A percentile compares a stretch with the other conserved stretches of the same genome.
phyloP scores from a whole-genome alignment of 345 rosid genomes.

The Corchorus capsularis region DNA sequence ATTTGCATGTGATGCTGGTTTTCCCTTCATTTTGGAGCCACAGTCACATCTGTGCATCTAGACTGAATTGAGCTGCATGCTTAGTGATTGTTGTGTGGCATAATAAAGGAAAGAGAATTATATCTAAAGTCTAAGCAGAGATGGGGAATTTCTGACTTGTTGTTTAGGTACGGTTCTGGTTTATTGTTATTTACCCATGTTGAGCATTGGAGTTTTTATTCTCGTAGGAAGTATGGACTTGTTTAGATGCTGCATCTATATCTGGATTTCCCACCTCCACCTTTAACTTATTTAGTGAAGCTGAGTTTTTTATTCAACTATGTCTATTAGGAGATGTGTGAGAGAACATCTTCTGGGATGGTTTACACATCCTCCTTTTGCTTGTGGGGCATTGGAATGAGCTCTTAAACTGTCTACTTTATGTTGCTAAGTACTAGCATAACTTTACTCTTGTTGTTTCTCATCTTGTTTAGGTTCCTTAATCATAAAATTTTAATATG shows the following conservation, averaged over 20 bases:
- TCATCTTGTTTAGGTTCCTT: neutral
- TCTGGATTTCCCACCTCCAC: neutral
- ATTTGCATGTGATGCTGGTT: neutral
- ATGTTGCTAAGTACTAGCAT: constrained; percentile 9
- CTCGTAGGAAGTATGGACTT: neutral
- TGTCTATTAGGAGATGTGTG: neutral
- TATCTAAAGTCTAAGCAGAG: neutral
- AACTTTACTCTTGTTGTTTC: neutral
- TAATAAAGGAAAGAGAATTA: neutral
- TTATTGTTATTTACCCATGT: neutral
- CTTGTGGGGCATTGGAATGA: constrained; percentile 4
- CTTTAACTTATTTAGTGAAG: neutral
- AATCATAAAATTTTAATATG: neutral
- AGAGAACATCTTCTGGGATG: neutral
- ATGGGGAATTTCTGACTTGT: neutral
- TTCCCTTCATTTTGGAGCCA: neutral
- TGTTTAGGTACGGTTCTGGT: neutral
- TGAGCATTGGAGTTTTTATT: neutral
- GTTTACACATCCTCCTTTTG: neutral
- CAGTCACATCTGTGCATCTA: neutral
- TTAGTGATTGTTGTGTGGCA: neutral
- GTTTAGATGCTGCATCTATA: neutral
- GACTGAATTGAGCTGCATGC: neutral
- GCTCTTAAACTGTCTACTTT: neutral
- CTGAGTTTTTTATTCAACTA: neutral